Percentiles rank a stretch among this genome's conserved stretches.
Evolutionary conservation across 2,329 filamentous ascomycete species (phyloP).

Genomic region (Hymenoscyphus occultus): DNA sequence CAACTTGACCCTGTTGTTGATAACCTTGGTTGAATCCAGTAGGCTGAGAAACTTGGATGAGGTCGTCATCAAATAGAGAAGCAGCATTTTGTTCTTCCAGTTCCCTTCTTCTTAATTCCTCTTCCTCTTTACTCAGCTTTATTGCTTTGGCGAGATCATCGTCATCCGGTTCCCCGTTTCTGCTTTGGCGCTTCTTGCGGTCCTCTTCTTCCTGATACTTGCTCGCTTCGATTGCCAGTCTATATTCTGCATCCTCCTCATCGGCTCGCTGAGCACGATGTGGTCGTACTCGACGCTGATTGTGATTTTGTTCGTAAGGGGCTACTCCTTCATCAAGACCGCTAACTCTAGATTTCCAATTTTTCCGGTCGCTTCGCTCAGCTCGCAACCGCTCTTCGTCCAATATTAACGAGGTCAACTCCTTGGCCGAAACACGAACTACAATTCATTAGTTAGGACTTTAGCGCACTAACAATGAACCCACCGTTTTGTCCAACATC

Average conservation of each 20-base stretch:
- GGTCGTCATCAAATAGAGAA: conserved; percentile 83
- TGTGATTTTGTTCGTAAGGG: conserved; percentile 42
- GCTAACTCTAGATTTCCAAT: conserved; percentile 94
- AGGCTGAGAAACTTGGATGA: conserved; percentile 55
- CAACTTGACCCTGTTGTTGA: conserved; percentile 91
- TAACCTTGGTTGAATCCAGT: conserved; percentile 97
- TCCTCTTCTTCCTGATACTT: conserved; percentile 95
- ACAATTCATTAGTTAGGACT: conserved; percentile 31
- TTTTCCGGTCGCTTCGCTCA: conserved; percentile 86
- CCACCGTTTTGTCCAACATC: conserved; percentile 96
- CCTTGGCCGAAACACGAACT: conserved; percentile 96
- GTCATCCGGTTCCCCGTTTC: conserved; percentile 58
- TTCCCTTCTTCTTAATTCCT: conserved; percentile 82
- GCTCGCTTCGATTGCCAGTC: conserved; percentile 88
- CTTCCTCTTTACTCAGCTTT: conserved; percentile 90
- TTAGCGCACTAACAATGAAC: conserved; percentile 29
- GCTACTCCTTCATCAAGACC: conserved; percentile 80
- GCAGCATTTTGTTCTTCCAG: conserved; percentile 82
- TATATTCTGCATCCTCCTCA: conserved; percentile 88
- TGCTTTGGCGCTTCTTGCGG: conserved; percentile 65
- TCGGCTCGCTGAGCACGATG: conserved; percentile 55
- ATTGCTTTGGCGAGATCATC: conserved; percentile 94
- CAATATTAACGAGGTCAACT: conserved; percentile 84
- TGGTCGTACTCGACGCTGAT: conserved; percentile 44
- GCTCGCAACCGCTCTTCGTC: conserved; percentile 90